Evolutionary conservation across 306 rosid genomes (phyloP).

Genomic region (Myrica gale): DNA sequence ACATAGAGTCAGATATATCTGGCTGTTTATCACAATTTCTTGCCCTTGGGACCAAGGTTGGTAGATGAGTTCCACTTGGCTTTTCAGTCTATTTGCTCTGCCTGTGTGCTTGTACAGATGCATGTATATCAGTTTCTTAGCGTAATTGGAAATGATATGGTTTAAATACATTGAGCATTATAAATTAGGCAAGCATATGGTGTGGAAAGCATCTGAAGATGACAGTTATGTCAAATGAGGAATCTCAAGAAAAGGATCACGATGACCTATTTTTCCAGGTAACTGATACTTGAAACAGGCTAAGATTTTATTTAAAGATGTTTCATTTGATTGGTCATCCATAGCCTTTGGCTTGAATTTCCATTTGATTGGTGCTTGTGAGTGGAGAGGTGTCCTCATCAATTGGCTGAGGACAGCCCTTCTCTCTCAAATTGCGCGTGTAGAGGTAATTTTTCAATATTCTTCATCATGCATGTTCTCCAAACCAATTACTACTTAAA

Average conservation of each 20-base stretch:
- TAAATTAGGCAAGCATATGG: conserved; percentile 71
- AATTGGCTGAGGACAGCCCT: neutral
- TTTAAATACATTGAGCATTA: conserved; percentile 16
- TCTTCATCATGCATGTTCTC: neutral
- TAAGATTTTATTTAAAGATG: conserved; percentile 3
- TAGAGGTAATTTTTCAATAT: neutral
- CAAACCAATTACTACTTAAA: neutral
- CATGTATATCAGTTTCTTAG: conserved; percentile 5
- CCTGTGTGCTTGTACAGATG: conserved; percentile 1
- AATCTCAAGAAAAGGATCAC: conserved; percentile 84
- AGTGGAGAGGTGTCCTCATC: conserved; percentile 2
- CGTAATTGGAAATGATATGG: conserved; percentile 2
- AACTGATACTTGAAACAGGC: conserved; percentile 20
- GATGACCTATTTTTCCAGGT: conserved; percentile 71
- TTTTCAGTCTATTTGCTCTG: conserved; percentile 11
- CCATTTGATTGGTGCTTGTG: neutral
- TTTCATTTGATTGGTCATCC: neutral
- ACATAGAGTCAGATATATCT: conserved; percentile 43
- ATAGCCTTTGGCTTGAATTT: neutral
- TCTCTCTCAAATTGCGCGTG: neutral
- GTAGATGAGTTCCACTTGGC: conserved; percentile 1
- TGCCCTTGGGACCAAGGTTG: conserved; percentile 70
- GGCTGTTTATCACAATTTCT: conserved; percentile 53
- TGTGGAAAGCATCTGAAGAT: conserved; percentile 79
- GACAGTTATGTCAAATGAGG: conserved; percentile 80